Percentiles rank a stretch among this genome's conserved stretches.
These are phyloP conservation scores for Bothriochloa decipiens DNA, from an alignment of 176 grass and related monocot species.

Conservation along the genomic window DNA sequence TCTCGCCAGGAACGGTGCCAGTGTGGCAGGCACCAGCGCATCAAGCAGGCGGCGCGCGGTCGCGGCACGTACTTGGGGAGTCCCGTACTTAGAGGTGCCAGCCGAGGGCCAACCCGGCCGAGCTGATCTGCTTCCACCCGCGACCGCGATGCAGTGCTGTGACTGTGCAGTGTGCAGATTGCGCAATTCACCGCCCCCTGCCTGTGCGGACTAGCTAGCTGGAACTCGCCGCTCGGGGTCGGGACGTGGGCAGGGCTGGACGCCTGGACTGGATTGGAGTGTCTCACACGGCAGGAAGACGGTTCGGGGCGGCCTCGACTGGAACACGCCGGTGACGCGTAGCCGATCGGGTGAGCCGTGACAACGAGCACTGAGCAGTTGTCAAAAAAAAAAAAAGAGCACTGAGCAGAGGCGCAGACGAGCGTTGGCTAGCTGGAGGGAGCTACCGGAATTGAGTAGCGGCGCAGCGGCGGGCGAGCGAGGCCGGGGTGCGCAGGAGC, in stretches of 20 bases:
- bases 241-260: no score
- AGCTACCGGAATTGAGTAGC: slow-evolving; percentile 1
- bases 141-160: not conserved
- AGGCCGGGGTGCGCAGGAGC: no score
- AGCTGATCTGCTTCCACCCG: no score
- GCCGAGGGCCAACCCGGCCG: not conserved
- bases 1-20: not conserved
- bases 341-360: not conserved
- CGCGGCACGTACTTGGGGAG: not conserved
- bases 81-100: not conserved
- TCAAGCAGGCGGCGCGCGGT: not conserved
- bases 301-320: not conserved
- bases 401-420: no score
- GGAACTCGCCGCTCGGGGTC: not conserved
- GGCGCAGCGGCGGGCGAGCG: no score
- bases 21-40: not conserved
- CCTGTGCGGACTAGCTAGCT: not conserved
- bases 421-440: no score
- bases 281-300: not conserved
- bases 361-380: no score
- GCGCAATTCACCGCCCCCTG: not conserved
- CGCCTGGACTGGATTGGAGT: not conserved
- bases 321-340: not conserved
- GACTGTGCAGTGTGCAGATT: not conserved
- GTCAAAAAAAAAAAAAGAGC: no score